Base-by-base conservation (phyloP, 306 rosid species). In the Vachellia collinsii region DNA sequence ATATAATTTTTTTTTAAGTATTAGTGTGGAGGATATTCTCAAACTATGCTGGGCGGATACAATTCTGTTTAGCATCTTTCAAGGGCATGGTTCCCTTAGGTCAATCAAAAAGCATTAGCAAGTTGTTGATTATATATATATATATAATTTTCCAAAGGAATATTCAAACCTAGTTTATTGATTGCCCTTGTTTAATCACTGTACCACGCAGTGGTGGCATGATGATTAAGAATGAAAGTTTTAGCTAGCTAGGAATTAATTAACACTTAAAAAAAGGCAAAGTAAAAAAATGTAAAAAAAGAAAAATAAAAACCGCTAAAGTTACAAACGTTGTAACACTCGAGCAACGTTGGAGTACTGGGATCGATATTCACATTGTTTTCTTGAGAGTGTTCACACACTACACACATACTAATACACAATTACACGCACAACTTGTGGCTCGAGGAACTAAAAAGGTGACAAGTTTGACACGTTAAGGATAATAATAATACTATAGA, bases 371-470 rank as follows among this genome's bases (percentile, higher is more conserved):
- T 22, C 65, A 51, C 80, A 41, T 61, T 65, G 82, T 66, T 59
- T 23, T 43, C 78, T 75, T 67, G 34, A 72, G 65, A 59, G 68
- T 17, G 81, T 78, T 83, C 82, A 83, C 48, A 83, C 83, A 48
- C 16, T 46, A 46, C 10, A 10, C 16, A 13, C 3, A n/a, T n/a
- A 2, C 34, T 29, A 2, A 29, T 29, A 29, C 34, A 29, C 34
- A 29, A 29, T 29, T 29, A 46, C 4, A 46, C 1, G 3, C 7
- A 1, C 71, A 47, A n/a, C 38, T 48, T 72, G 68, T 81, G 76
- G 83, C 82, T 51, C 82, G 70, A 76, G 68, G 68, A 81, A 83
- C 89, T 74, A 50, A 74, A 80, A 75, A 67, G 66, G 67, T 7
- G 54, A 53, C 59, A 53, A 48, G 71, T 53, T 80, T 39, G 13